Base-by-base conservation (phyloP, 257 asterid genomes). In the Eucommia ulmoides region DNA sequence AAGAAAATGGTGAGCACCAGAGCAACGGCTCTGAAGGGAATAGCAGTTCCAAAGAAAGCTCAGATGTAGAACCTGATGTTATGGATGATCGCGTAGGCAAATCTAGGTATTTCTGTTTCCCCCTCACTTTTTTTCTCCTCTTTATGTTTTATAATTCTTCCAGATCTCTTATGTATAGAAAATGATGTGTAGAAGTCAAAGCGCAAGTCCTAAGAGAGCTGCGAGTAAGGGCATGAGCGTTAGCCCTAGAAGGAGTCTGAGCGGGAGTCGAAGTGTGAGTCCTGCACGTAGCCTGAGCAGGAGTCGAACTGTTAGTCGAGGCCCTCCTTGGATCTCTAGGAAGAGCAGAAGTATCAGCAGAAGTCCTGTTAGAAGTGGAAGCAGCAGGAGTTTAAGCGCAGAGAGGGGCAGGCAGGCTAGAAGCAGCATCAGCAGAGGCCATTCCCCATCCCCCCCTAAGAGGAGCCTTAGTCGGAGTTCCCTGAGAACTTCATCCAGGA, bases 181-280 rank as follows among this genome's bases (percentile, higher is more conserved):
- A 62, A 62, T 64, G 59, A 52, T 60, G 61, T 46, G 65, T 87
- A 88, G 97, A 85, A 83, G 95, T 67, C 74, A 73, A 63, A 91
- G 95, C 67, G 2, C 53, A 33, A 83, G 88, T 65, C 94, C 77
- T 53, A 70, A 61, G 55, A 70, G 77, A 53, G 25, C 79, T 49
- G 24, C 54, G 75, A 85, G 88, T 56, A 80, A 78, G 84, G 85
- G 98, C 67, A 82, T 80, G 94, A 89, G 98, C 76, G 77, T 89
- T 47, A 89, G 98, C 65, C 96, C 98, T 16, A 73, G 53, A 56
- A 65, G 79, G 65, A 68, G 63, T 67, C 65, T 53, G 47, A 74
- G 71, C 61, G 66, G 78, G 67, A 85, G 91, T 54, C 79, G 66
- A 17, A 70, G 65, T 56, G 53, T 16, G 20, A 42, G 48, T 21